Conservation (phyloP, 129 eudicot species). For the Tanacetum coccineum region DNA sequence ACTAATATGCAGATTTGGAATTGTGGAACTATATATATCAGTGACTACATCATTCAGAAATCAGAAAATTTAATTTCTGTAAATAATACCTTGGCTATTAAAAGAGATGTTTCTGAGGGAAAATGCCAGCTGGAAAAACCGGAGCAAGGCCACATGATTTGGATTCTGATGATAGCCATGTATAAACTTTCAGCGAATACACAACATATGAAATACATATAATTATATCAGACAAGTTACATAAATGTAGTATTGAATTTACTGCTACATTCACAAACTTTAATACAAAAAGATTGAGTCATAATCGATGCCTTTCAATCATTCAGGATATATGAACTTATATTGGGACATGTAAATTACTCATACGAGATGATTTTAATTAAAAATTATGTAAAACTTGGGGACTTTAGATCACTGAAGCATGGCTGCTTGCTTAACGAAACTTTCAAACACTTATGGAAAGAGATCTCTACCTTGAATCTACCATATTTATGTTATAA, state of each 20-base stretch:
- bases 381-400: not conserved
- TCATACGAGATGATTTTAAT: not conserved
- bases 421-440: no score
- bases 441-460: no score
- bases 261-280: not conserved
- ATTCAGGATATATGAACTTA: not conserved
- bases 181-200: constrained; percentile 12
- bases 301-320: not conserved
- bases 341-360: not conserved
- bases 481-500: no score
- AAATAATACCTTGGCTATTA: constrained; percentile 50
- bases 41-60: no score
- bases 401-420: not conserved
- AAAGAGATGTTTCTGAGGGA: constrained; percentile 64
- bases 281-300: not conserved
- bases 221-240: not conserved
- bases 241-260: not conserved
- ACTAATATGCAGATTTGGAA: no score
- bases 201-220: not conserved
- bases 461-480: no score
- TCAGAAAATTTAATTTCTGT: not conserved
- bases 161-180: constrained; percentile 46
- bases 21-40: no score
- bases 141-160: constrained; percentile 54
- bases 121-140: constrained; percentile 74